These are phyloP conservation scores for Exophiala phaeomuriformis DNA, from an alignment of 2,329 filamentous ascomycete genomes.

Conservation along the genomic window DNA sequence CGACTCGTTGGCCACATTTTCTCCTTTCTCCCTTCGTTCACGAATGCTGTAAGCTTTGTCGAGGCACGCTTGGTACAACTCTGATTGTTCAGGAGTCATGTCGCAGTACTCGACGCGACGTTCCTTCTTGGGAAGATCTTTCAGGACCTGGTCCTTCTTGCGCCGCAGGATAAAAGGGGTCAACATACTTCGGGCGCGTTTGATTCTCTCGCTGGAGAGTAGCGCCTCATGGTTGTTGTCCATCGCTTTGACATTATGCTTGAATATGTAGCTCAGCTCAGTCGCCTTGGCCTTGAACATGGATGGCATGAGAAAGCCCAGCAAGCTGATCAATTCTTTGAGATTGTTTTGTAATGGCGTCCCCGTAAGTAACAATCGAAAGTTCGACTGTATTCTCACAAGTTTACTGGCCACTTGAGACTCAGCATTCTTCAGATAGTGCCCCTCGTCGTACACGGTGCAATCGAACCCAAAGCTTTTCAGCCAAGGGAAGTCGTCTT, in stretches of 20 bases:
- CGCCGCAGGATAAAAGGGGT: constrained; percentile 90
- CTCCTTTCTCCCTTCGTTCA: constrained; percentile 51
- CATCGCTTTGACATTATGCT: constrained; percentile 78
- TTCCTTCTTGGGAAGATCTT: constrained; percentile 72
- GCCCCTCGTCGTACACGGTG: constrained; percentile 87
- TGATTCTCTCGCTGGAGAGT: constrained; percentile 78
- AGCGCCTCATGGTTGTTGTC: constrained; percentile 68
- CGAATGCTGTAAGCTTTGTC: constrained; percentile 54
- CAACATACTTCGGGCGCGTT: constrained; percentile 80
- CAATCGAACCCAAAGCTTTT: constrained; percentile 51
- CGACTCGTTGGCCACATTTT: constrained; percentile 47
- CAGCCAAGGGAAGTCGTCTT: constrained; percentile 57
- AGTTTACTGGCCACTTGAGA: constrained; percentile 76
- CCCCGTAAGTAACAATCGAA: constrained; percentile 78
- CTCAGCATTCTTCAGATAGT: constrained; percentile 81
- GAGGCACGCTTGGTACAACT: constrained; percentile 66
- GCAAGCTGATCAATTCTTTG: constrained; percentile 78
- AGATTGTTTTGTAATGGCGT: constrained; percentile 96
- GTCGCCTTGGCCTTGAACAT: constrained; percentile 72
- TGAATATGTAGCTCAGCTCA: constrained; percentile 79
- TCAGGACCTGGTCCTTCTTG: constrained; percentile 84
- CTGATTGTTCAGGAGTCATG: constrained; percentile 63
- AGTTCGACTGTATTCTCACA: constrained; percentile 68
- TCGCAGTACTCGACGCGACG: constrained; percentile 73
- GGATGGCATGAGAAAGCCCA: constrained; percentile 86